Conservation (phyloP, 768 basidiomycete genomes). For the Russula compacta region DNA sequence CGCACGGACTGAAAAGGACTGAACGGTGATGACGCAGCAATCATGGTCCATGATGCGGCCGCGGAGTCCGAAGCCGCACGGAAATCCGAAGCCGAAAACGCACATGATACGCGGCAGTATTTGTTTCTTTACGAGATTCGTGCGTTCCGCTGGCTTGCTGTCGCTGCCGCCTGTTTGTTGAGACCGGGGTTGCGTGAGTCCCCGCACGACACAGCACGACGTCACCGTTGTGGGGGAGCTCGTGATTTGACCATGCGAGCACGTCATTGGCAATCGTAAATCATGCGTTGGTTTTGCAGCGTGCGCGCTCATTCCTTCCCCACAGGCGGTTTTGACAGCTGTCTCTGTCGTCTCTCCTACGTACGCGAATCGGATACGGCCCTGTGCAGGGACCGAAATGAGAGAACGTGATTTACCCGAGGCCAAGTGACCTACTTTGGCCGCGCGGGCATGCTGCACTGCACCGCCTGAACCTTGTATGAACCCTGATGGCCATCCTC, state of each 20-base stretch:
- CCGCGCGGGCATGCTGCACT: not conserved
- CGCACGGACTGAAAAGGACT: no score
- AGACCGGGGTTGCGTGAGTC: no score
- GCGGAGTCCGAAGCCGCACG: slow-evolving; percentile 3
- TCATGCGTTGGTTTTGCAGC: no score
- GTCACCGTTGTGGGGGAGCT: not conserved
- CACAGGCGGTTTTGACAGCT: no score
- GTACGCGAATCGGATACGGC: not conserved
- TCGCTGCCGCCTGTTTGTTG: no score
- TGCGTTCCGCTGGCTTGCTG: no score
- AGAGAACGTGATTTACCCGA: not conserved
- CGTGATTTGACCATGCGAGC: slow-evolving; percentile 6
- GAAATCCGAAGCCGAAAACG: slow-evolving; percentile 6
- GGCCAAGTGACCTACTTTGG: not conserved
- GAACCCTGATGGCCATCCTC: no score
- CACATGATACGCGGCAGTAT: not conserved
- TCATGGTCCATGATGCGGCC: not conserved
- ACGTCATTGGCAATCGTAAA: no score
- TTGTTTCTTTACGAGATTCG: no score
- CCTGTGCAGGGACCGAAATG: not conserved
- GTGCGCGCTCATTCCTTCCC: no score
- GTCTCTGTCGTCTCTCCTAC: no score
- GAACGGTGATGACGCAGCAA: no score
- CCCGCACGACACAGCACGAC: not conserved
- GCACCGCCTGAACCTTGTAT: not conserved